Conservation (phyloP, 176 grass and related monocot genomes). For the Musa acuminata region DNA sequence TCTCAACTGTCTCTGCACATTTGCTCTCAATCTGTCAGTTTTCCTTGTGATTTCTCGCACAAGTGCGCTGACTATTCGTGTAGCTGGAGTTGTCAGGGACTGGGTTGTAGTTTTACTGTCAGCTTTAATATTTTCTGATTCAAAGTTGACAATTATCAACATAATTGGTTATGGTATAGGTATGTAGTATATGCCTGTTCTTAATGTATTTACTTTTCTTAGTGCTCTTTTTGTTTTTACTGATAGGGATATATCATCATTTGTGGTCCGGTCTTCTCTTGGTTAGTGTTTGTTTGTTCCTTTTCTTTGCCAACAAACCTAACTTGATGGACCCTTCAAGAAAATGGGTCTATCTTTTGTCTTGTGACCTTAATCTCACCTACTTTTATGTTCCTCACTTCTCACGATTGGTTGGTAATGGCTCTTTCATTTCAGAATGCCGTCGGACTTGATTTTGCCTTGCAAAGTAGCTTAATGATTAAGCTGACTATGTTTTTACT, state of each 20-base stretch:
- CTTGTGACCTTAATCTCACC: too few relatives aligned
- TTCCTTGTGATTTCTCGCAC: constrained; percentile 97
- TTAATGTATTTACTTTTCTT: neutral
- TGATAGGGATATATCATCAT: neutral
- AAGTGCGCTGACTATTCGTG: constrained; percentile 91
- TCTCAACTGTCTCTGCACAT: constrained; percentile 93
- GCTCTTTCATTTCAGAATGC: too few relatives aligned
- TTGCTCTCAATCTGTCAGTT: constrained; percentile 85
- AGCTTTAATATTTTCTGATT: constrained; percentile 88
- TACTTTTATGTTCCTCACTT: too few relatives aligned
- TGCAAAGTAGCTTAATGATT: neutral
- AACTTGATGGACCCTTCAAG: neutral
- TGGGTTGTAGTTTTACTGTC: constrained; percentile 88
- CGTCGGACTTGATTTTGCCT: too few relatives aligned
- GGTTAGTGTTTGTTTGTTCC: neutral
- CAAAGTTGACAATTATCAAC: constrained; percentile 84
- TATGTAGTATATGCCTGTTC: constrained; percentile 18
- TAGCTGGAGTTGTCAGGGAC: constrained; percentile 93
- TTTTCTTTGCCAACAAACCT: neutral
- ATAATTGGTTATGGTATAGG: constrained; percentile 97
- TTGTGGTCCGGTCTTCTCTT: neutral
- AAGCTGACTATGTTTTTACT: neutral
- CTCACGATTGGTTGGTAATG: too few relatives aligned
- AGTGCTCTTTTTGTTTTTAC: neutral
- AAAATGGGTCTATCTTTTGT: too few relatives aligned